phyloP scores from a whole-genome alignment of 768 basidiomycete genomes.

The Gyrodon lividus region DNA sequence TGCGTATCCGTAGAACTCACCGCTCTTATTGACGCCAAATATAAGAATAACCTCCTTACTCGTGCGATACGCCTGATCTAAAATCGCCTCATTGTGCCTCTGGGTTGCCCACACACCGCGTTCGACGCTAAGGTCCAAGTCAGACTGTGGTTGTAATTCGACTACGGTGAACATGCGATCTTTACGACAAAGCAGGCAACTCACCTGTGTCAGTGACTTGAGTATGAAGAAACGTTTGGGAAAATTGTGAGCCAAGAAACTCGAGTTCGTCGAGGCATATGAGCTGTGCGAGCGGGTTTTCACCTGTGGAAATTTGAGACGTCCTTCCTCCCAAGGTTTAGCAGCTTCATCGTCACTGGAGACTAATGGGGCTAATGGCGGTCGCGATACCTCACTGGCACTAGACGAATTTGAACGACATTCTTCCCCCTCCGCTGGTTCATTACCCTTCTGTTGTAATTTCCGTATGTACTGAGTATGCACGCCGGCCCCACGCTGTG shows the following conservation, averaged over 20 bases:
- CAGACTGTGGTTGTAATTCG: conserved; percentile 46
- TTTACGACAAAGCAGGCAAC: conserved; percentile 12
- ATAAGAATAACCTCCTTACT: conserved; percentile 85
- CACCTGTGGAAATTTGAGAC: conserved; percentile 2
- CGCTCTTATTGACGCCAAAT: conserved; percentile 91
- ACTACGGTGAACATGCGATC: not conserved
- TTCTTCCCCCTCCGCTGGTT: conserved; percentile 14
- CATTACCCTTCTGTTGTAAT: conserved; percentile 40
- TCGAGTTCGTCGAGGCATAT: conserved; percentile 80
- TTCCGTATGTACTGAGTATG: conserved; percentile 82
- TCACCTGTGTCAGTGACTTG: conserved; percentile 80
- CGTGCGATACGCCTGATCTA: conserved; percentile 93
- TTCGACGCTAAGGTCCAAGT: conserved; percentile 77
- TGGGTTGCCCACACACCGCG: conserved; percentile 90
- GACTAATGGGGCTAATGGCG: conserved; percentile 29
- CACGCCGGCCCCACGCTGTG: conserved; percentile 82
- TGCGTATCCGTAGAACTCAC: conserved; percentile 94
- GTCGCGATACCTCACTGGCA: conserved; percentile 9
- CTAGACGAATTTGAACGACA: not conserved
- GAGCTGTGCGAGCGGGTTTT: conserved; percentile 54
- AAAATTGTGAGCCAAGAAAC: conserved; percentile 71
- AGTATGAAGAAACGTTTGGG: conserved; percentile 91
- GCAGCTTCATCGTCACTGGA: conserved; percentile 40
- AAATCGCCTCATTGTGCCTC: conserved; percentile 83
- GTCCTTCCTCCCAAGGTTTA: not conserved